Conservation (phyloP, 257 asterid species). For the Penstemon eatonii region DNA sequence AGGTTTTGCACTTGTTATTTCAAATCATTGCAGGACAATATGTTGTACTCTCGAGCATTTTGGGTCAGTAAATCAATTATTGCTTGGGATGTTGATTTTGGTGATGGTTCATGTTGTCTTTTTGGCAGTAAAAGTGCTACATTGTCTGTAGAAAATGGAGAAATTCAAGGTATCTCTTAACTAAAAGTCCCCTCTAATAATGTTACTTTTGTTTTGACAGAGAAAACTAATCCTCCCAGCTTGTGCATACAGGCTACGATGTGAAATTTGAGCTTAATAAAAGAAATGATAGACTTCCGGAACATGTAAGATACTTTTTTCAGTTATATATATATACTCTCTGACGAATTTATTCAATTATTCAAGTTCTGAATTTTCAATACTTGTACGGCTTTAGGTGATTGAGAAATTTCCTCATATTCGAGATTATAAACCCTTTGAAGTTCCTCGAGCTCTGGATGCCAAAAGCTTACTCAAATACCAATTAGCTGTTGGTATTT, state of each 20-base stretch:
- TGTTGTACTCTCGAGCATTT: slow-evolving; percentile 66
- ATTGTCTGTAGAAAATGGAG: slow-evolving; percentile 50
- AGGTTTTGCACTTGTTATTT: slow-evolving; percentile 3
- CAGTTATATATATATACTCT: neutral
- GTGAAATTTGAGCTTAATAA: slow-evolving; percentile 53
- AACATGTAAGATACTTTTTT: slow-evolving; percentile 49
- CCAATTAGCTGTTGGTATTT: slow-evolving; percentile 75
- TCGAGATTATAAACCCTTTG: slow-evolving; percentile 53
- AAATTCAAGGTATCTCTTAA: slow-evolving; percentile 56
- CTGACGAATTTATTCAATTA: neutral
- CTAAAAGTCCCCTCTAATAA: slow-evolving; percentile 1
- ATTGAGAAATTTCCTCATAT: slow-evolving; percentile 80
- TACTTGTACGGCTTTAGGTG: slow-evolving; percentile 47
- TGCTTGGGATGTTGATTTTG: slow-evolving; percentile 76
- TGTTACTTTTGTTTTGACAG: neutral
- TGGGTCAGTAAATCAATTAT: slow-evolving; percentile 75
- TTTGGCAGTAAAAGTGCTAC: slow-evolving; percentile 73
- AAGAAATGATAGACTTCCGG: slow-evolving; percentile 52
- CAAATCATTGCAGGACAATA: slow-evolving; percentile 53
- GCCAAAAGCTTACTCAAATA: slow-evolving; percentile 53
- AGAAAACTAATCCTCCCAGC: slow-evolving; percentile 12
- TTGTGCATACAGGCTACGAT: slow-evolving; percentile 61
- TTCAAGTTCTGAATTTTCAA: slow-evolving; percentile 6
- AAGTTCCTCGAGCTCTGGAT: slow-evolving; percentile 55
- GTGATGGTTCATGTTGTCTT: slow-evolving; percentile 62